A percentile compares a stretch with the other conserved stretches of the same genome.
Evolutionary conservation across 2,329 filamentous ascomycete species (phyloP).

Genomic region (Aspergillus latus): DNA sequence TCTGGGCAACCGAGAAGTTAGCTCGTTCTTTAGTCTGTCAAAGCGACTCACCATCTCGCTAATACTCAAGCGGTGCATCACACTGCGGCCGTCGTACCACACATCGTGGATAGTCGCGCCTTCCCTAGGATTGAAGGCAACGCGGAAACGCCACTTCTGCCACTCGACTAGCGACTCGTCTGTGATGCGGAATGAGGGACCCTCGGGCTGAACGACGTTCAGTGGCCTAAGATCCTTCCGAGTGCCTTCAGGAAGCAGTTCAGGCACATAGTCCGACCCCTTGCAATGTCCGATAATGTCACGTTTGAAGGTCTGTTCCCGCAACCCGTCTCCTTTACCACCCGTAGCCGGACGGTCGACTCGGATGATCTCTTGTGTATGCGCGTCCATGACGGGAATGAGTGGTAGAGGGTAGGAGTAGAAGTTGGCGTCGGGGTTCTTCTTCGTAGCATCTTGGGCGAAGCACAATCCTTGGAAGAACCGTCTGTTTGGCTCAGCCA

Average conservation of each 20-base stretch:
- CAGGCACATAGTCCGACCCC: constrained; percentile 52
- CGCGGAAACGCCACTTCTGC: constrained; percentile 69
- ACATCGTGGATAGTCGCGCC: constrained; percentile 70
- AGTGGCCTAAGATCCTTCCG: constrained; percentile 65
- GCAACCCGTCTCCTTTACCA: constrained; percentile 51
- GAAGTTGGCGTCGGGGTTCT: constrained; percentile 60
- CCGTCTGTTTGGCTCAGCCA: constrained; percentile 48
- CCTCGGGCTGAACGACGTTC: constrained; percentile 69
- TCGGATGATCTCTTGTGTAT: constrained; percentile 55
- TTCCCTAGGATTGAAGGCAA: constrained; percentile 60
- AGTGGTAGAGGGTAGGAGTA: constrained; percentile 59
- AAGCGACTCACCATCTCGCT: constrained; percentile 61
- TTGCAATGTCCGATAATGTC: constrained; percentile 55
- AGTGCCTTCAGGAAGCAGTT: constrained; percentile 46
- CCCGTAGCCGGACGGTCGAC: constrained; percentile 59
- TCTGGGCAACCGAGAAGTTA: constrained; percentile 20
- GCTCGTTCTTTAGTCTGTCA: not conserved
- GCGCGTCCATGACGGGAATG: constrained; percentile 57
- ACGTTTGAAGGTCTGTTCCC: constrained; percentile 42
- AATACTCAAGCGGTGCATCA: constrained; percentile 66
- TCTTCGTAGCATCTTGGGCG: constrained; percentile 41
- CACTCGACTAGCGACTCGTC: constrained; percentile 50
- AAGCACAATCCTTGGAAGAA: constrained; percentile 57
- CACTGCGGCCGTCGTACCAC: constrained; percentile 62
- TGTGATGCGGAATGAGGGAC: constrained; percentile 60